Conservation (phyloP, 495 filamentous ascomycete species). For the Penicillium mononematosum region DNA sequence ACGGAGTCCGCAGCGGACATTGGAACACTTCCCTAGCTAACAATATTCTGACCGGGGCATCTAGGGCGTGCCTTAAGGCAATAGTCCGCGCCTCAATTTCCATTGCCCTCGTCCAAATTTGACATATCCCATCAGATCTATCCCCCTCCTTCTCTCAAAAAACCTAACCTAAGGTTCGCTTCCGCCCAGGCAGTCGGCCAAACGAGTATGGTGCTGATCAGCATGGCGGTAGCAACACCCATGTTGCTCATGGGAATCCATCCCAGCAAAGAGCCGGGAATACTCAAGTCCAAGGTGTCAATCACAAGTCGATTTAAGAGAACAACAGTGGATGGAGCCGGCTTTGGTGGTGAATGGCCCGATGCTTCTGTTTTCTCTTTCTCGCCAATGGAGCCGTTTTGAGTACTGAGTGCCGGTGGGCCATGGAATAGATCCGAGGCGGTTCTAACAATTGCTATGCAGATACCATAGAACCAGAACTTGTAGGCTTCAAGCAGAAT, state of each 20-base stretch:
- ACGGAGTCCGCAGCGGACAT: too few relatives aligned
- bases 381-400: neutral
- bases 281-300: slow-evolving; percentile 14
- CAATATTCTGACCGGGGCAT: too few relatives aligned
- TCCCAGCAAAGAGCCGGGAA: slow-evolving; percentile 18
- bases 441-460: slow-evolving; percentile 10
- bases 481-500: slow-evolving; percentile 20
- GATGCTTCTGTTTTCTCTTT: neutral
- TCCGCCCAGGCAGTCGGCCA: slow-evolving; percentile 17
- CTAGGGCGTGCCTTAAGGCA: too few relatives aligned
- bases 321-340: neutral
- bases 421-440: slow-evolving; percentile 8
- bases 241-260: slow-evolving; percentile 13
- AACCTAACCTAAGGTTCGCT: slow-evolving; percentile 1
- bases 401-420: neutral
- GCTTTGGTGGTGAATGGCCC: neutral
- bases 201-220: slow-evolving; percentile 16
- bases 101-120: too few relatives aligned
- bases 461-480: slow-evolving; percentile 23
- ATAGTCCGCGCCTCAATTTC: too few relatives aligned
- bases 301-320: slow-evolving; percentile 15
- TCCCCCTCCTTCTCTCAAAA: neutral
- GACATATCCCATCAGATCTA: too few relatives aligned
- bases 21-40: too few relatives aligned
- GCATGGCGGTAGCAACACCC: slow-evolving; percentile 15